phyloP scores from a whole-genome alignment of 805 yeast species.

The Sungouiella thailandica region DNA sequence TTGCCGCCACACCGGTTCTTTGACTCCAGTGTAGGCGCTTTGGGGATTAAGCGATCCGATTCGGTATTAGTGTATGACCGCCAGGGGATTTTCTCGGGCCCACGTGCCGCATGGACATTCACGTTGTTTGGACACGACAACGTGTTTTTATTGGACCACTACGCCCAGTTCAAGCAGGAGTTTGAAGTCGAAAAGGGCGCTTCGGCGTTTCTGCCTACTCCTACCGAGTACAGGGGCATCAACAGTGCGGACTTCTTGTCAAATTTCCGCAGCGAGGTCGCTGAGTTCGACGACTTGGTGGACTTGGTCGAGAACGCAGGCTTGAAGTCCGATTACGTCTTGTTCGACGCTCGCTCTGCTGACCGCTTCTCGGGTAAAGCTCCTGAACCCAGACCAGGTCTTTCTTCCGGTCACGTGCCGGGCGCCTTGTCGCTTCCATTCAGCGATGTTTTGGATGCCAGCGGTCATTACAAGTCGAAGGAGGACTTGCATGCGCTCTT shows the following conservation, averaged over 20 bases:
- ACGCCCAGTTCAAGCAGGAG: constrained; percentile 44
- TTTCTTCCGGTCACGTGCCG: constrained; percentile 87
- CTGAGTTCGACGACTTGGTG: constrained; percentile 62
- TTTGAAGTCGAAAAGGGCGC: constrained; percentile 23
- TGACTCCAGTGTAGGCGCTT: constrained; percentile 42
- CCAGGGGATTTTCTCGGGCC: constrained; percentile 79
- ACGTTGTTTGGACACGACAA: constrained; percentile 70
- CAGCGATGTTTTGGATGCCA: constrained; percentile 48
- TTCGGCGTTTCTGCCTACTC: constrained; percentile 9
- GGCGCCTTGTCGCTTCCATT: constrained; percentile 78
- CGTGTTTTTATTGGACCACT: constrained; percentile 70
- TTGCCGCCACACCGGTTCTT: constrained; percentile 61
- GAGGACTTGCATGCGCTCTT: constrained; percentile 46
- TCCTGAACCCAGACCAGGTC: constrained; percentile 87
- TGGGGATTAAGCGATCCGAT: constrained; percentile 57
- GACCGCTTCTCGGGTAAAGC: constrained; percentile 73
- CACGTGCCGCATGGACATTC: constrained; percentile 91
- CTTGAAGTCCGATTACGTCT: constrained; percentile 34
- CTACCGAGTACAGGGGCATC: constrained; percentile 16
- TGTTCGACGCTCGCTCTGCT: constrained; percentile 77
- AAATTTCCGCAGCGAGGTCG: constrained; percentile 42
- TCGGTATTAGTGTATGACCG: constrained; percentile 78
- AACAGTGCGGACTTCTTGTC: constrained; percentile 27
- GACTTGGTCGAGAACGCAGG: constrained; percentile 46
- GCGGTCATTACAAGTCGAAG: constrained; percentile 43